Percentiles rank a stretch among this genome's conserved stretches.
phyloP scores from a whole-genome alignment of 2,329 filamentous ascomycete species.

The Pseudomassariella vexata region DNA sequence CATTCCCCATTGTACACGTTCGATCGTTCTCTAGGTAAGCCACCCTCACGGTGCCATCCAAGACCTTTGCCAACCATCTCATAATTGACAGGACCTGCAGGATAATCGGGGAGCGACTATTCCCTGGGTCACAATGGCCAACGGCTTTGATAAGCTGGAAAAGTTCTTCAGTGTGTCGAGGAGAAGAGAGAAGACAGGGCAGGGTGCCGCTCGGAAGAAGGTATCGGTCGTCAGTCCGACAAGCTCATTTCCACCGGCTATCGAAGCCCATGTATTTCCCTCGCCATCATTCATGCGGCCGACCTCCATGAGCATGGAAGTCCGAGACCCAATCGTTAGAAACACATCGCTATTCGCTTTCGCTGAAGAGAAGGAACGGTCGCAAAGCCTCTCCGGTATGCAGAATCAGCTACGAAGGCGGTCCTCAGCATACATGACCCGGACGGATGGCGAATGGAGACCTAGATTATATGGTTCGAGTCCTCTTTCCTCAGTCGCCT shows the following conservation, averaged over 20 bases:
- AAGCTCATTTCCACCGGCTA: conserved; percentile 5
- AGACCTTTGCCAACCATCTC: too few relatives aligned
- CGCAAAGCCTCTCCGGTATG: conserved; percentile 18
- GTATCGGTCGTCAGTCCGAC: conserved; percentile 8
- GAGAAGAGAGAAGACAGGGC: conserved; percentile 22
- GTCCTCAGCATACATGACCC: conserved; percentile 12
- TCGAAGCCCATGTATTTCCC: conserved; percentile 15
- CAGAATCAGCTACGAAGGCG: conserved; percentile 13
- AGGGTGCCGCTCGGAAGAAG: conserved; percentile 8
- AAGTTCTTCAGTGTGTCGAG: conserved; percentile 41
- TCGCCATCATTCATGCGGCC: conserved; percentile 45
- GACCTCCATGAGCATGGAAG: conserved; percentile 48
- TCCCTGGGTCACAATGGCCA: conserved; percentile 38
- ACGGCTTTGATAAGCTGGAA: conserved; percentile 42
- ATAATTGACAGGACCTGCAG: too few relatives aligned
- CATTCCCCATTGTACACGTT: too few relatives aligned
- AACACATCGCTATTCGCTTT: too few relatives aligned
- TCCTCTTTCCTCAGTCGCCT: neutral
- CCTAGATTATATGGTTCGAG: conserved; percentile 5
- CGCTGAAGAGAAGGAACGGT: conserved; percentile 15
- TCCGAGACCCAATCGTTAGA: conserved; percentile 49
- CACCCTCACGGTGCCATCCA: too few relatives aligned
- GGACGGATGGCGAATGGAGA: neutral
- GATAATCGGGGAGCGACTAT: too few relatives aligned
- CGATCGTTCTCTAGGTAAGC: too few relatives aligned